These are phyloP conservation scores for Pleurotus djamor DNA, from an alignment of 768 basidiomycete species.

Conservation along the genomic window DNA sequence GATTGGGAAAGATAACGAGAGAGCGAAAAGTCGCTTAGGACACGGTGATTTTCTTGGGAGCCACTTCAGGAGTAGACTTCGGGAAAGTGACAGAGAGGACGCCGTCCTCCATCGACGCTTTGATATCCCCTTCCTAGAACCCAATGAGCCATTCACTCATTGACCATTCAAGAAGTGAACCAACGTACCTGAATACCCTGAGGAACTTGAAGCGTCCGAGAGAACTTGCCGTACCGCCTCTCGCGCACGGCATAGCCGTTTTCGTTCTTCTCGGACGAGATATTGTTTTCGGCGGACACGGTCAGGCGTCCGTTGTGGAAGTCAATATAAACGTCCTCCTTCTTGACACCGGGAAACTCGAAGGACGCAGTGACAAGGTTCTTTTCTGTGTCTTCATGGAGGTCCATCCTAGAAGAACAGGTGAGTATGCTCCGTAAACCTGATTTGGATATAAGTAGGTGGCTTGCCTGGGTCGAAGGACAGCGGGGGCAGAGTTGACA, in stretches of 20 bases:
- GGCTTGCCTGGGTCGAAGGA: background rate
- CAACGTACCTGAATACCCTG: slow-evolving; percentile 47
- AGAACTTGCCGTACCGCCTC: slow-evolving; percentile 44
- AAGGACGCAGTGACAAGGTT: slow-evolving; percentile 56
- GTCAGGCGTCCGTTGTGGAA: slow-evolving; percentile 48
- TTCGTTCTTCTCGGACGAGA: slow-evolving; percentile 31
- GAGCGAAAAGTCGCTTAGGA: background rate
- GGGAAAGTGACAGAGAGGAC: slow-evolving; percentile 48
- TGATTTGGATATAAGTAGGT: background rate
- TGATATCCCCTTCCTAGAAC: slow-evolving; percentile 17
- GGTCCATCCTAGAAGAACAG: slow-evolving; percentile 42
- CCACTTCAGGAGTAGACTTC: slow-evolving; percentile 35
- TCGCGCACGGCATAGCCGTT: slow-evolving; percentile 46
- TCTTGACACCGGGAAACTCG: slow-evolving; percentile 57
- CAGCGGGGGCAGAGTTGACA: background rate
- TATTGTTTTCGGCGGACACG: slow-evolving; percentile 47
- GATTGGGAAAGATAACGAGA: background rate
- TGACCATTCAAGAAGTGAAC: background rate
- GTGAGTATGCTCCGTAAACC: background rate
- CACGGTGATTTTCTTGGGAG: slow-evolving; percentile 40
- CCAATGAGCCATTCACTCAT: background rate
- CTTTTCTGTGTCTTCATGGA: slow-evolving; percentile 45
- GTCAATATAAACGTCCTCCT: slow-evolving; percentile 53
- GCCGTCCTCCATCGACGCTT: slow-evolving; percentile 45
- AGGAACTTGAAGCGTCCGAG: slow-evolving; percentile 49